Conservation (phyloP, 2,329 filamentous ascomycete genomes). For the Xylariaceae sp. region DNA sequence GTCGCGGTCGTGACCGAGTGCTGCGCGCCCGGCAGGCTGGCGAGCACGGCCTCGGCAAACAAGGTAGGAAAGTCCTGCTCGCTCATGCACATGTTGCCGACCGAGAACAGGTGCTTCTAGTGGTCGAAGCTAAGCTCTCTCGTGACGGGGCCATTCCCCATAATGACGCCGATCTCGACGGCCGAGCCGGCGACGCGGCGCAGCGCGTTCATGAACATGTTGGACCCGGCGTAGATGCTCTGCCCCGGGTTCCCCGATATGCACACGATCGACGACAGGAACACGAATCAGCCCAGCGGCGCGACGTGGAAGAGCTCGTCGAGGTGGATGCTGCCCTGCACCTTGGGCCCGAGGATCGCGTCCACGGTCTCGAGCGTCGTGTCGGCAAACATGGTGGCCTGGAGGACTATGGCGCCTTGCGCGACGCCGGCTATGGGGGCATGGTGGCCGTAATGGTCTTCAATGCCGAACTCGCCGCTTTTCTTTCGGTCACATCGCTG, state of each 20-base stretch:
- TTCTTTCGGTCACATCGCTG: constrained; percentile 1
- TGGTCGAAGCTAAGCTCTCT: background rate
- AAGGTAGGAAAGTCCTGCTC: too few relatives aligned
- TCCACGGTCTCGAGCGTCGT: constrained; percentile 3
- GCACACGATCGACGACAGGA: constrained; percentile 1
- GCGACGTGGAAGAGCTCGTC: constrained; percentile 1
- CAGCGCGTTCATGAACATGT: constrained; percentile 4
- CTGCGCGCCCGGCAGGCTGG: too few relatives aligned
- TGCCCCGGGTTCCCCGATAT: constrained; percentile 4
- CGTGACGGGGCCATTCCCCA: constrained; percentile 2
- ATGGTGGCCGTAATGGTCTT: background rate
- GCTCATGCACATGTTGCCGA: too few relatives aligned
- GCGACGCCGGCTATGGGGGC: constrained; percentile 18
- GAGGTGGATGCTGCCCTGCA: constrained; percentile 3
- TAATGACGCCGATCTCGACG: constrained; percentile 1
- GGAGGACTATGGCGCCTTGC: constrained; percentile 35
- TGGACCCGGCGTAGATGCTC: constrained; percentile 3
- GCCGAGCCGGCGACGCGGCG: constrained; percentile 1
- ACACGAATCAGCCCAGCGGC: constrained; percentile 5
- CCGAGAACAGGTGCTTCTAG: background rate
- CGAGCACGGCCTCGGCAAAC: too few relatives aligned
- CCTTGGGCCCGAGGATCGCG: constrained; percentile 2
- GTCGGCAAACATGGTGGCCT: constrained; percentile 1
- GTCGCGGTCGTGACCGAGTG: too few relatives aligned
- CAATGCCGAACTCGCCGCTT: background rate